These are phyloP conservation scores for Fusarium torreyae DNA, from an alignment of 2,329 filamentous ascomycete genomes.

Conservation along the genomic window DNA sequence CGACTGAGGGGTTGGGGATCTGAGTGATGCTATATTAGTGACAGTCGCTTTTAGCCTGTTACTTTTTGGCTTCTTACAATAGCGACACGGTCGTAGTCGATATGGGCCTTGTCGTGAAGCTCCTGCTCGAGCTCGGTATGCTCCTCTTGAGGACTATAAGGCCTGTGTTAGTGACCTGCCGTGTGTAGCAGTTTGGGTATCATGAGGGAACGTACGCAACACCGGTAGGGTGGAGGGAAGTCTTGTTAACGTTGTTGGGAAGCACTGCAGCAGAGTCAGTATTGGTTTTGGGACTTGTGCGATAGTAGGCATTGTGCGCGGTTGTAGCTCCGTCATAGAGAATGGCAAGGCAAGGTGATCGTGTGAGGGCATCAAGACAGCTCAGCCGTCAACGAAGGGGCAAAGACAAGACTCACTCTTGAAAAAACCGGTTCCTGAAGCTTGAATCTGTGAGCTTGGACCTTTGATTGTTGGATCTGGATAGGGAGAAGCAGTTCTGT, in stretches of 20 bases:
- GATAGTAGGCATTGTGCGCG: constrained; percentile 11
- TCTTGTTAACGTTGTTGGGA: constrained; percentile 84
- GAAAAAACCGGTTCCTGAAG: constrained; percentile 57
- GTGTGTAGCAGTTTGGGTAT: constrained; percentile 28
- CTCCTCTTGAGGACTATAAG: constrained; percentile 79
- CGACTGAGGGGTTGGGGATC: constrained; percentile 93
- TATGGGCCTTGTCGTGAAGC: constrained; percentile 97
- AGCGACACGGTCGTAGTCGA: constrained; percentile 98
- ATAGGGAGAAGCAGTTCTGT: constrained; percentile 58
- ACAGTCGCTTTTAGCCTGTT: neutral
- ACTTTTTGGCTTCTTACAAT: constrained; percentile 77
- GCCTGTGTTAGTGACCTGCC: constrained; percentile 49
- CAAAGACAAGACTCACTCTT: constrained; percentile 57
- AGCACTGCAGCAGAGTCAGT: constrained; percentile 61
- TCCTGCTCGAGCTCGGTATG: constrained; percentile 98
- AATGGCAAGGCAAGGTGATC: constrained; percentile 14
- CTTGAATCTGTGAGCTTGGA: constrained; percentile 58
- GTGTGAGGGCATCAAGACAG: constrained; percentile 32
- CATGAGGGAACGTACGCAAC: constrained; percentile 77
- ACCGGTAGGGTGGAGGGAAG: constrained; percentile 89
- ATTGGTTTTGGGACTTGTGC: constrained; percentile 28
- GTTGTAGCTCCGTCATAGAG: constrained; percentile 15
- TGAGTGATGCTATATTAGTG: constrained; percentile 50
- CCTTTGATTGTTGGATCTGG: constrained; percentile 58
- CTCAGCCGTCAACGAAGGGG: constrained; percentile 12